Conservation (phyloP, 2,329 filamentous ascomycete species). For the Nannizziopsis arthrosporioides region DNA sequence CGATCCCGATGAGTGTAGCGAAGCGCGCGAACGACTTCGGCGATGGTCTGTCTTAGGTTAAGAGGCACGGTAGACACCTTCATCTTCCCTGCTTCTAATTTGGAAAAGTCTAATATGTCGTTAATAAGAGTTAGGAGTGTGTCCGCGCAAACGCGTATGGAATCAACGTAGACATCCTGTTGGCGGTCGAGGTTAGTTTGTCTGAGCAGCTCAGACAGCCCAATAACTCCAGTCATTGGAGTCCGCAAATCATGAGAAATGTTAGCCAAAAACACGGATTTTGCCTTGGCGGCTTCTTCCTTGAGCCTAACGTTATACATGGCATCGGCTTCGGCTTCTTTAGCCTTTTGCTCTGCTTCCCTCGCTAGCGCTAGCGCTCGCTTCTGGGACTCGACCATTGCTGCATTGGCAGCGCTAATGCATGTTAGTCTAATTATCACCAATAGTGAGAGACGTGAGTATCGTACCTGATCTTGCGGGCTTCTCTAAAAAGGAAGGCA, state of each 20-base stretch:
- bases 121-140: conserved; percentile 79
- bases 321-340: conserved; percentile 52
- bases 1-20: conserved; percentile 53
- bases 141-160: conserved; percentile 55
- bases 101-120: conserved; percentile 82
- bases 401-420: conserved; percentile 46
- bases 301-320: conserved; percentile 55
- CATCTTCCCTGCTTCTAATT: conserved; percentile 77
- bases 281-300: conserved; percentile 57
- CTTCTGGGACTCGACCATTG: conserved; percentile 56
- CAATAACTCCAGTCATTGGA: conserved; percentile 86
- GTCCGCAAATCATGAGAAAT: conserved; percentile 83
- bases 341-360: conserved; percentile 53
- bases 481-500: conserved; percentile 49
- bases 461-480: conserved; percentile 43
- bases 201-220: conserved; percentile 54
- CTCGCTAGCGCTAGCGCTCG: conserved; percentile 50
- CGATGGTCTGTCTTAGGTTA: conserved; percentile 57
- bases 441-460: neutral
- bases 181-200: conserved; percentile 45
- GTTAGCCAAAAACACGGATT: conserved; percentile 94
- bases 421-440: conserved; percentile 6
- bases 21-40: conserved; percentile 51
- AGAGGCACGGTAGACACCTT: conserved; percentile 75
- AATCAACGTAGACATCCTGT: conserved; percentile 52